Evolutionary conservation across 2,329 filamentous ascomycete species (phyloP).

Genomic region (Bimuria novae-zelandiae): DNA sequence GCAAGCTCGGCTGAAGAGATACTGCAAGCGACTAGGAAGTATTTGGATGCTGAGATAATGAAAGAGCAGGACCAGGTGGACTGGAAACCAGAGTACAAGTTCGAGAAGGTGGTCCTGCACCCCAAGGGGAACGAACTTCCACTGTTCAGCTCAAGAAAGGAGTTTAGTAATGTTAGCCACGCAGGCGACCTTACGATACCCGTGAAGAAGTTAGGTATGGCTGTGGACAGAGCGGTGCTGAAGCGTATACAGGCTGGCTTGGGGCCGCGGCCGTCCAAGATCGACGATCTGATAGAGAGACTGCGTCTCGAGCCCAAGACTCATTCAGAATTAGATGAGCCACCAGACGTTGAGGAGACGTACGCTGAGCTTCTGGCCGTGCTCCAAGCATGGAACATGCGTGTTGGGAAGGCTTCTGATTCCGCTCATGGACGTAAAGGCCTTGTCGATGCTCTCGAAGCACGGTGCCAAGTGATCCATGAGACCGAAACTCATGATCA

Average conservation of each 20-base stretch:
- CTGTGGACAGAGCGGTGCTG: constrained; percentile 19
- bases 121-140: not conserved
- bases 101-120: not conserved
- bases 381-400: constrained; percentile 24
- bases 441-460: constrained; percentile 13
- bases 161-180: not conserved
- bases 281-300: constrained; percentile 26
- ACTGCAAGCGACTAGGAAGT: constrained; percentile 4
- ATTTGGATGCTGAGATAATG: constrained; percentile 15
- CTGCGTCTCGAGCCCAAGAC: constrained; percentile 9
- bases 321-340: not conserved
- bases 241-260: constrained; percentile 19
- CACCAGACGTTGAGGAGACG: constrained; percentile 12
- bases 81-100: constrained; percentile 10
- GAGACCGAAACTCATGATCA: not conserved
- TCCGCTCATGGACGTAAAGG: constrained; percentile 4
- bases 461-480: constrained; percentile 11
- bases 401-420: constrained; percentile 5
- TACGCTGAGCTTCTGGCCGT: constrained; percentile 21
- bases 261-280: constrained; percentile 13
- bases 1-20: not conserved
- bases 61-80: constrained; percentile 13
- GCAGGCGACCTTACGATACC: not conserved
- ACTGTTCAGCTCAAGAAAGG: not conserved
- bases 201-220: not conserved